These are phyloP conservation scores for Bryoerythrophyllum caledonicum DNA, from an alignment of 225 moss, liverwort and hornwort species.

Conservation along the genomic window DNA sequence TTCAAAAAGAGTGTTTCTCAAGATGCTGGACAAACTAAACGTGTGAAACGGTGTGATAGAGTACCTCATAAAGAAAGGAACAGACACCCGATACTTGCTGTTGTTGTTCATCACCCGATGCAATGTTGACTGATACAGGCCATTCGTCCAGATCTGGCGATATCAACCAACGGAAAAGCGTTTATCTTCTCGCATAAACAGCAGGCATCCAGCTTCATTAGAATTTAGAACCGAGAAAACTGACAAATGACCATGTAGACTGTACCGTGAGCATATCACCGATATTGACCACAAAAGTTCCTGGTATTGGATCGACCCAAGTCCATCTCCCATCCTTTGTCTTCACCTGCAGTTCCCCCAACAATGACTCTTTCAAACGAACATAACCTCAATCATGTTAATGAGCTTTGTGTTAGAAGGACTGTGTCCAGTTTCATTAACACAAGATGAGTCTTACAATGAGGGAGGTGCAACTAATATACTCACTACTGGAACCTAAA, in stretches of 20 bases:
- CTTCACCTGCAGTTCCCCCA: constrained; percentile 60
- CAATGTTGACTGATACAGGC: constrained; percentile 74
- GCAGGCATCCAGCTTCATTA: too few species aligned
- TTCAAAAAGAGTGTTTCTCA: too few species aligned
- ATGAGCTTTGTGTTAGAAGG: too few species aligned
- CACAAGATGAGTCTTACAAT: too few species aligned
- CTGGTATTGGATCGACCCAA: constrained; percentile 87
- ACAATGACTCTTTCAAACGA: too few species aligned
- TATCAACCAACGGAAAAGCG: constrained; percentile 19
- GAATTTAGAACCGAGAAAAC: too few species aligned
- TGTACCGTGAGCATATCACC: constrained; percentile 93
- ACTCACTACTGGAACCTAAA: too few species aligned
- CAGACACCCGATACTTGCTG: constrained; percentile 79
- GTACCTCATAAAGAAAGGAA: constrained; percentile 96
- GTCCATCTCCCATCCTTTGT: constrained; percentile 77
- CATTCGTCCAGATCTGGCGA: constrained; percentile 91
- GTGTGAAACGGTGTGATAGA: too few species aligned
- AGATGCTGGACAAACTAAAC: too few species aligned
- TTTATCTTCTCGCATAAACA: too few species aligned
- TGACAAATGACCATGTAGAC: background rate
- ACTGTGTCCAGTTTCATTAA: too few species aligned
- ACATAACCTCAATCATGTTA: background rate
- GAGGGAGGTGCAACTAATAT: too few species aligned
- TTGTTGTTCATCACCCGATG: constrained; percentile 83
- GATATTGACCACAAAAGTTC: constrained; percentile 95